Evolutionary conservation across 352 stramenopile genomes (phyloP).

Genomic region (Peronospora farinosa): DNA sequence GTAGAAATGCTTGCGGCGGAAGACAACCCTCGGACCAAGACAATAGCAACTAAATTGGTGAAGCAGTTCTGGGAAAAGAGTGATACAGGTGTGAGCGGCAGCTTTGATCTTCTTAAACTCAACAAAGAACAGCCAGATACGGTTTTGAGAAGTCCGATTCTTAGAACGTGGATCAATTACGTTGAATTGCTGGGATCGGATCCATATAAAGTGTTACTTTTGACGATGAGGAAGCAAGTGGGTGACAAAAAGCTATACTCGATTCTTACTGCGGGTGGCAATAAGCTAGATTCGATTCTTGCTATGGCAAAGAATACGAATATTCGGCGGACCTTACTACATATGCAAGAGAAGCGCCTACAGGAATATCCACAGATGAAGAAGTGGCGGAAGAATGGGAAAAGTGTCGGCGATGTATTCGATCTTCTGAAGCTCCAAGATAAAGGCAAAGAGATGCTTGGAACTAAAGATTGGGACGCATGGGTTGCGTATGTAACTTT

Average conservation of each 20-base stretch:
- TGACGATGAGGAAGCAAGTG: background rate
- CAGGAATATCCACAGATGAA: background rate
- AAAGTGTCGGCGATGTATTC: slow-evolving; percentile 4
- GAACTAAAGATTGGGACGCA: background rate
- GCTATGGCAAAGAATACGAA: background rate
- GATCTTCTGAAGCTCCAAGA: background rate
- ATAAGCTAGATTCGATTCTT: background rate
- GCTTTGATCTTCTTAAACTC: slow-evolving; percentile 1
- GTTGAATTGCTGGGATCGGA: background rate
- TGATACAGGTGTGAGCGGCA: background rate
- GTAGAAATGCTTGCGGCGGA: no score
- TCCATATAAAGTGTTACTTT: slow-evolving; percentile 2
- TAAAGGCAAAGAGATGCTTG: background rate
- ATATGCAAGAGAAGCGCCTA: no score
- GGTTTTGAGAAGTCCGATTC: slow-evolving; percentile 3
- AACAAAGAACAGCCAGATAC: background rate
- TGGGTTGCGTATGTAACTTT: background rate
- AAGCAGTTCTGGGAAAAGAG: background rate
- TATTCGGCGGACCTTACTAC: background rate
- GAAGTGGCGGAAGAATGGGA: slow-evolving; percentile 1
- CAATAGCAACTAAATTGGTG: background rate
- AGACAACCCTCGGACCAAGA: no score
- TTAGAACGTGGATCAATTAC: slow-evolving; percentile 8
- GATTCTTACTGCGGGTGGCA: background rate
- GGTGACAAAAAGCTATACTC: background rate